Conservation (phyloP, 2,329 filamentous ascomycete genomes). For the Fusarium kyushuense region DNA sequence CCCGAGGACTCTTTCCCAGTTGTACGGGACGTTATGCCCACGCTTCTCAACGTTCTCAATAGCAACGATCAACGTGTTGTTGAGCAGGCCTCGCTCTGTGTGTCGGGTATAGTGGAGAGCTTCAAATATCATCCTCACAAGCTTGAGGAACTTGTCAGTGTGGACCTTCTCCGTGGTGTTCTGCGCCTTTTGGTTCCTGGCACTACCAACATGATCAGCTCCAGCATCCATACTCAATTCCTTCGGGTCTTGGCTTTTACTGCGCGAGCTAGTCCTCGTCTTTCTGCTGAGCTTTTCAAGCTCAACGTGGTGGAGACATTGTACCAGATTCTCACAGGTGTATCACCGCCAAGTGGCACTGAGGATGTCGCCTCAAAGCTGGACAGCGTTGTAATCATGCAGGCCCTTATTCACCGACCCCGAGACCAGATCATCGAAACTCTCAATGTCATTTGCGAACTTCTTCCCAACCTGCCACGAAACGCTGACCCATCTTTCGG, state of each 20-base stretch:
- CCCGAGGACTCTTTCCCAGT: constrained; percentile 93
- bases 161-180: constrained; percentile 86
- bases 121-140: constrained; percentile 91
- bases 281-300: constrained; percentile 92
- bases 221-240: constrained; percentile 96
- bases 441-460: constrained; percentile 95
- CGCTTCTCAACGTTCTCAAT: constrained; percentile 85
- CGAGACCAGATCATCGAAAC: constrained; percentile 98
- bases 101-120: constrained; percentile 95
- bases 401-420: constrained; percentile 94
- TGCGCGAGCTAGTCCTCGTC: constrained; percentile 84
- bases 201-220: constrained; percentile 93
- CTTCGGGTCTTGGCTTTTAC: constrained; percentile 91
- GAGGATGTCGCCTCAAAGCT: constrained; percentile 86
- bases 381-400: constrained; percentile 98
- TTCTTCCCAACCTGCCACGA: constrained; percentile 80
- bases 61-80: constrained; percentile 97
- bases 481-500: constrained; percentile 59
- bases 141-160: constrained; percentile 91
- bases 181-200: constrained; percentile 90
- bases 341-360: constrained; percentile 85
- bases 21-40: constrained; percentile 96
- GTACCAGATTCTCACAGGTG: constrained; percentile 96
- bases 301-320: constrained; percentile 97
- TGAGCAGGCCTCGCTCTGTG: constrained; percentile 94